A percentile compares a stretch with the other conserved stretches of the same genome.
Evolutionary conservation across 768 basidiomycete genomes (phyloP).

Genomic region (Lactarius psammicola): DNA sequence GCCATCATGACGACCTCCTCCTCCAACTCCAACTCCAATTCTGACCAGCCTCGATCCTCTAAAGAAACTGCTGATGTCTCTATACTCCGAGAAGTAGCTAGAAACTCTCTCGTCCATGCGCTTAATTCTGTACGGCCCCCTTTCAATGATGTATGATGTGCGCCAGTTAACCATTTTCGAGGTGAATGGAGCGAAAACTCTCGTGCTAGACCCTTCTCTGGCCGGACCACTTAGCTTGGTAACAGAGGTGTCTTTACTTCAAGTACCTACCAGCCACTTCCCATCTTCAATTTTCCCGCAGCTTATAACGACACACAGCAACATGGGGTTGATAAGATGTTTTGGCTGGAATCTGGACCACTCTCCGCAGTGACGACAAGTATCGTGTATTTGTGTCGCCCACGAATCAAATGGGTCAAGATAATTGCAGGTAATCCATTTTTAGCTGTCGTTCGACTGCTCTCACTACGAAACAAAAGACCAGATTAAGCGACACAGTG

Average conservation of each 20-base stretch:
- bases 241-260: constrained; percentile 90
- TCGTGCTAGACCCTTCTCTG: constrained; percentile 85
- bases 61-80: constrained; percentile 55
- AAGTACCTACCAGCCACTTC: constrained; percentile 50
- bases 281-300: not conserved
- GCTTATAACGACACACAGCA: constrained; percentile 53
- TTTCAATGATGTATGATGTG: not conserved
- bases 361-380: constrained; percentile 81
- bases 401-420: constrained; percentile 79
- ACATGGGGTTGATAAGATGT: constrained; percentile 99
- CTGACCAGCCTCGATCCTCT: constrained; percentile 37
- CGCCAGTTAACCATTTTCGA: constrained; percentile 33
- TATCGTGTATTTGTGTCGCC: constrained; percentile 90
- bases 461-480: constrained; percentile 50
- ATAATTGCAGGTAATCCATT: constrained; percentile 80
- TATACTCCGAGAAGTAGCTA: constrained; percentile 72
- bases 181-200: constrained; percentile 94
- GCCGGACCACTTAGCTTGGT: constrained; percentile 92
- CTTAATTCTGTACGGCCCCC: constrained; percentile 64
- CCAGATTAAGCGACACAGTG: constrained; percentile 82
- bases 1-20: constrained; percentile 32
- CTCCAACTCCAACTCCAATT: constrained; percentile 31
- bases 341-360: constrained; percentile 94
- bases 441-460: constrained; percentile 13
- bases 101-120: constrained; percentile 78